Conservation (phyloP, 139 green algal genomes). For the Chlorella sp. region DNA sequence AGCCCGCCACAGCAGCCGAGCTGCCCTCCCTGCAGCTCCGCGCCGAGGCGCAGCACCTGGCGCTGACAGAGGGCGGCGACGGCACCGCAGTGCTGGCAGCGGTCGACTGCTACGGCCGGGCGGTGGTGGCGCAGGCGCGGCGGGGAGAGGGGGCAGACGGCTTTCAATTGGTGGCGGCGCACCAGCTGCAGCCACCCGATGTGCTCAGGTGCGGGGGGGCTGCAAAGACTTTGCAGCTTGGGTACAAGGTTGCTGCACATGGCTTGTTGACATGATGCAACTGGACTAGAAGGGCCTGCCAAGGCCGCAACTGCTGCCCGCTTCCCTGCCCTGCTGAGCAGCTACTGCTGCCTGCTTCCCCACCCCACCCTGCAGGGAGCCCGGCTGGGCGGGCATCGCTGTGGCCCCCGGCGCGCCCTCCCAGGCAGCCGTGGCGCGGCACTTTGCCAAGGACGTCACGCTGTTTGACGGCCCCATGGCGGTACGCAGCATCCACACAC, state of each 20-base stretch:
- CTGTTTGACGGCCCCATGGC: conserved; percentile 42
- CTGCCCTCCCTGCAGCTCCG: conserved; percentile 20
- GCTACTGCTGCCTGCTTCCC: no score
- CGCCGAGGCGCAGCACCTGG: conserved; percentile 41
- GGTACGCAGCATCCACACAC: conserved; percentile 40
- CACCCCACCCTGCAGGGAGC: conserved; percentile 41
- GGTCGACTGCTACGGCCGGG: conserved; percentile 43
- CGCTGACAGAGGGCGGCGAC: background rate
- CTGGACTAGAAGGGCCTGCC: no score
- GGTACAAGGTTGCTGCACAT: no score
- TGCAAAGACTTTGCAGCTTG: no score
- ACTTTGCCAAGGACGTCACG: conserved; percentile 49
- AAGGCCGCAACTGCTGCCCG: no score
- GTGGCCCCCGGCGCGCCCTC: conserved; percentile 24
- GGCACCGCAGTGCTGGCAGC: conserved; percentile 17
- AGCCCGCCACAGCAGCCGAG: background rate
- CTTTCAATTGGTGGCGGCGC: conserved; percentile 7
- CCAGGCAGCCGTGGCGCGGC: conserved; percentile 39
- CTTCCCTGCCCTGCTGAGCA: no score
- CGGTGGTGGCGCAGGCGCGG: conserved; percentile 15
- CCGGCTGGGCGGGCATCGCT: conserved; percentile 44
- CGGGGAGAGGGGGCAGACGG: background rate
- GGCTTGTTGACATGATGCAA: no score
- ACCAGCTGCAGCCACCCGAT: conserved; percentile 34
- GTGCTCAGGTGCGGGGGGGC: conserved; percentile 28